Evolutionary conservation across 2,329 filamentous ascomycete genomes (phyloP), one percentile per base, ranked within the genome.

Genomic region (Hymenoscyphus repandus): DNA sequence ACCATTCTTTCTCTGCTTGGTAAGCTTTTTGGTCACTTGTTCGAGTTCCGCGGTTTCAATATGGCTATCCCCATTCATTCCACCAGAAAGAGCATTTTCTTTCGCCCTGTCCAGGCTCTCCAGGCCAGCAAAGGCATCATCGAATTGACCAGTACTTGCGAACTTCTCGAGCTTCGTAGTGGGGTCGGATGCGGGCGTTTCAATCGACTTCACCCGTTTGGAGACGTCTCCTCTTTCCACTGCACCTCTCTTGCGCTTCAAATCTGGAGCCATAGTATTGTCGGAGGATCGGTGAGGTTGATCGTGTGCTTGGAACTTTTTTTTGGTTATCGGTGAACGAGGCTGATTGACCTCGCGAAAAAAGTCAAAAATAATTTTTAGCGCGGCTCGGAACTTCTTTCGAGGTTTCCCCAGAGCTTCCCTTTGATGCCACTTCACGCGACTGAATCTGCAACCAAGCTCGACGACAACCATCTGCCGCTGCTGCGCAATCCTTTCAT

Each of bases 241-340:
- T 38, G 54, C 51, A 49, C 57, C 63, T 62, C 64, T 65, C 55
- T 67, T 67, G 62, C 65, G 65, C 64, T 67, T 67, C 59, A 67
- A 54, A 51, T 53, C 43, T 9, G 64, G 66, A 64, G 64, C 61
- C 65, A 67, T 67, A 47, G 50, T 58, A 54, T 63, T 64, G 62
- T 64, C 58, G 53, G 60, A 64, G 59, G 58, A 56, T 55, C 54
- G 58, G 51, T 58, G 56, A 52, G 50, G 55, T 50, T 56, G 46
- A 50, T 40, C 42, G 38, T 49, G 48, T 30, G 43, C 27, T 48
- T 52, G 48, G 33, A 50, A 39, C 30, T 49, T 47, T 38, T 45
- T 56, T 55, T 59, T 60, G 45, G 20, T 45, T 52, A 57, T 53
- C 51, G 40, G 44, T 42, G 47, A 50, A 46, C 46, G 17, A 45